Percentiles rank a stretch among this genome's conserved stretches.
phyloP scores from a whole-genome alignment of 495 filamentous ascomycete genomes.

The Polyplosphaeria fusca region DNA sequence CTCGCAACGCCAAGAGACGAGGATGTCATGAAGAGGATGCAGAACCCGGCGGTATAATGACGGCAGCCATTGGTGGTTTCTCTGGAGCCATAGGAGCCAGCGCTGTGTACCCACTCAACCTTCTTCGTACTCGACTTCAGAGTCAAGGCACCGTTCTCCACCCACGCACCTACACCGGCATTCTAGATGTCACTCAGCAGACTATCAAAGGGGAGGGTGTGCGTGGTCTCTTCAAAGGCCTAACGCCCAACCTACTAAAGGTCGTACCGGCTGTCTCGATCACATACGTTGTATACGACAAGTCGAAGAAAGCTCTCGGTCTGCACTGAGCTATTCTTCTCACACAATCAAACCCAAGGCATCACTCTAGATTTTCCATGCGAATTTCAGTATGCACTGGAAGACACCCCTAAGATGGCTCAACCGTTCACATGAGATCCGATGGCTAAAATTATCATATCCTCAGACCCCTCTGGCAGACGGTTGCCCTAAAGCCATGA shows the following conservation, averaged over 20 bases:
- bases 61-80: constrained; percentile 79
- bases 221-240: constrained; percentile 86
- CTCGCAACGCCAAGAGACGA: constrained; percentile 64
- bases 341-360: too few relatives aligned
- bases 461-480: too few relatives aligned
- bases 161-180: constrained; percentile 83
- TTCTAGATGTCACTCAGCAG: constrained; percentile 77
- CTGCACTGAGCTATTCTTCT: too few relatives aligned
- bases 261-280: constrained; percentile 96
- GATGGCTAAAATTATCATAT: too few relatives aligned
- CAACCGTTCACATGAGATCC: too few relatives aligned
- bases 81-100: constrained; percentile 93
- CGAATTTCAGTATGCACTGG: too few relatives aligned
- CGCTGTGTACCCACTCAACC: constrained; percentile 90
- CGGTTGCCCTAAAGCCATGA: too few relatives aligned
- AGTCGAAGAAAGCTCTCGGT: constrained; percentile 75
- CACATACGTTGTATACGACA: constrained; percentile 95
- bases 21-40: constrained; percentile 80
- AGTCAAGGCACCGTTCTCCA: constrained; percentile 91
- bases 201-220: constrained; percentile 81
- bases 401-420: too few relatives aligned
- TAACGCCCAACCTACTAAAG: constrained; percentile 94
- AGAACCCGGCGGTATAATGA: constrained; percentile 68
- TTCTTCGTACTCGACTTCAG: constrained; percentile 89
- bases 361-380: too few relatives aligned